phyloP scores from a whole-genome alignment of 2,329 filamentous ascomycete species.

The Podosphaera fusca region DNA sequence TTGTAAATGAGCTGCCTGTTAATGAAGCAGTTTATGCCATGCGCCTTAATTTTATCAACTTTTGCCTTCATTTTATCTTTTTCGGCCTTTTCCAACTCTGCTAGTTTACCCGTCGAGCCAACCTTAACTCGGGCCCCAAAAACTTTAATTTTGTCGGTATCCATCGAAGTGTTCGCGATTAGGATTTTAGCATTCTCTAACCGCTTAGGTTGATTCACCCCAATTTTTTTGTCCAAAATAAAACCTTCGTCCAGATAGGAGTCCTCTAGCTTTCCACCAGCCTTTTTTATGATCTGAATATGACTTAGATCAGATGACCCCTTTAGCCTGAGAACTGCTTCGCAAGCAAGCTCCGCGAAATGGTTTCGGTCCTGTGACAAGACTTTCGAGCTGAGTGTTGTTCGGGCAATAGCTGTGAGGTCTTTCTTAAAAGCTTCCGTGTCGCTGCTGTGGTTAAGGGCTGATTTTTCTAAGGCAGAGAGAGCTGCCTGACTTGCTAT shows the following conservation, averaged over 20 bases:
- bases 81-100: conserved; percentile 95
- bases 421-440: conserved; percentile 71
- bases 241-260: conserved; percentile 97
- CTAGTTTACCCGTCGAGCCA: conserved; percentile 82
- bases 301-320: conserved; percentile 85
- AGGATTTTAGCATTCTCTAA: conserved; percentile 96
- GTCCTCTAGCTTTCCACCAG: conserved; percentile 88
- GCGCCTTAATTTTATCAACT: conserved; percentile 95
- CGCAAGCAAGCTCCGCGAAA: conserved; percentile 71
- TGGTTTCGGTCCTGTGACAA: conserved; percentile 82
- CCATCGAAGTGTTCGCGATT: conserved; percentile 96
- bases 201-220: conserved; percentile 92
- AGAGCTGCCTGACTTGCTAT: conserved; percentile 86
- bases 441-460: conserved; percentile 75
- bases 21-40: conserved; percentile 99
- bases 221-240: conserved; percentile 97
- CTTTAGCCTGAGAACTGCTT: conserved; percentile 75
- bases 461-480: conserved; percentile 57
- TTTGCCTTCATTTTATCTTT: conserved; percentile 99
- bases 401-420: conserved; percentile 72
- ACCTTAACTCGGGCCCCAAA: conserved; percentile 96
- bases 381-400: conserved; percentile 92
- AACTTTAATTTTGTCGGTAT: conserved; percentile 99
- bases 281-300: conserved; percentile 99
- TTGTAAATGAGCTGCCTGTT: conserved; percentile 99